These are phyloP conservation scores for Ettlia oleoabundans DNA, from an alignment of 139 green algal genomes.

Conservation along the genomic window DNA sequence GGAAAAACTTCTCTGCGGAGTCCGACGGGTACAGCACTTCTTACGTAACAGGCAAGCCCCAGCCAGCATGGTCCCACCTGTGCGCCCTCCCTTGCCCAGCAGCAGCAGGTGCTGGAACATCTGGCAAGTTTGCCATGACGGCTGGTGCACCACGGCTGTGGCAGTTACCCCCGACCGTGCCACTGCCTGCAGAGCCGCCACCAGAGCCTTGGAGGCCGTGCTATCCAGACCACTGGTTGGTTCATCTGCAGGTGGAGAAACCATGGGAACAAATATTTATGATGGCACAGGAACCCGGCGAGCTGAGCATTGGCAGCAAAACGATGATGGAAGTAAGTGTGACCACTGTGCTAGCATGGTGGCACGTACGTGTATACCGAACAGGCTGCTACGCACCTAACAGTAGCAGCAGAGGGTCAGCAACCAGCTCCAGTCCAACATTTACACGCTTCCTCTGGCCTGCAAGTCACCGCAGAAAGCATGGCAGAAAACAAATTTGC, in stretches of 20 bases:
- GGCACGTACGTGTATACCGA: too few relatives aligned
- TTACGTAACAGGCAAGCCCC: background rate
- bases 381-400: too few relatives aligned
- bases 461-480: too few relatives aligned
- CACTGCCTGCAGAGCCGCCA: constrained; percentile 54
- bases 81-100: constrained; percentile 69
- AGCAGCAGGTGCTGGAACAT: constrained; percentile 86
- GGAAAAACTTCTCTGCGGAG: background rate
- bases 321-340: background rate
- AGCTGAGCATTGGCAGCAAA: too few relatives aligned
- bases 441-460: constrained; percentile 82
- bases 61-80: constrained; percentile 26
- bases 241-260: constrained; percentile 57
- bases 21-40: background rate
- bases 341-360: background rate
- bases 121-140: constrained; percentile 54
- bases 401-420: constrained; percentile 74
- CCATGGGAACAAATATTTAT: too few relatives aligned
- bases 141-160: constrained; percentile 81
- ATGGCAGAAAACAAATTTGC: too few relatives aligned
- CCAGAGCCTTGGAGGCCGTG: constrained; percentile 55
- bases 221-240: constrained; percentile 76
- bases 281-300: too few relatives aligned
- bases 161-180: constrained; percentile 64
- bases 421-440: constrained; percentile 82